Evolutionary conservation across 176 grass and related monocot genomes (phyloP).

Genomic region (Hordeum vulgare): MorexV3_pseudomolecules_assembly NC_058522.1:11240321-11240820

Average conservation of each 20-base stretch:
- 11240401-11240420: not conserved
- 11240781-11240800: not conserved
- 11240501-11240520: not conserved
- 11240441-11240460: not conserved
- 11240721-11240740: not conserved
- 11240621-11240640: not conserved
- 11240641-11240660: not conserved
- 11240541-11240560: not conserved
- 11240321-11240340: not conserved
- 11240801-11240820: slow-evolving; percentile 1
- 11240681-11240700: not conserved
- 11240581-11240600: not conserved
- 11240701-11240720: not conserved
- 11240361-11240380: not conserved
- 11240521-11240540: not conserved
- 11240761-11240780: not conserved
- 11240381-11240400: not conserved
- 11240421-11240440: not conserved
- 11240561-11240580: not conserved
- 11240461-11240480: not conserved
- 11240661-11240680: not conserved
- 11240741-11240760: not conserved
- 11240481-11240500: not conserved
- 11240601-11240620: not conserved
- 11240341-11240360: not conserved